Percentiles rank a stretch among this genome's conserved stretches.
Evolutionary conservation across 805 yeast genomes (phyloP).

Genomic region (Candida vartiovaarae): DNA sequence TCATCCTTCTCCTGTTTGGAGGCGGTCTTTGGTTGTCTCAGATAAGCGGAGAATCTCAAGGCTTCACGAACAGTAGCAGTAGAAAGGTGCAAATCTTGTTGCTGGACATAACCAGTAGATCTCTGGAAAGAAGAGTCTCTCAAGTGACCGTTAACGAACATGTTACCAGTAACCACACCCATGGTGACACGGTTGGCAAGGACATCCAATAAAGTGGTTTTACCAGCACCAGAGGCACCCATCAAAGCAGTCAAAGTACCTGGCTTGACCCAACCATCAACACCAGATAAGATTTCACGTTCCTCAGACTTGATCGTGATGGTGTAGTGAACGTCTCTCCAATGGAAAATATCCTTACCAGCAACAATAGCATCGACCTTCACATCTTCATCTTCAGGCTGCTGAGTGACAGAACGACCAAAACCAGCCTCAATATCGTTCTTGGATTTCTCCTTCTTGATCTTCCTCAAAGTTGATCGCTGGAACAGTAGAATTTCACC

Average conservation of each 20-base stretch:
- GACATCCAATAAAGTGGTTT: conserved; percentile 65
- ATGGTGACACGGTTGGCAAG: conserved; percentile 62
- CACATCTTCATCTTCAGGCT: conserved; percentile 12
- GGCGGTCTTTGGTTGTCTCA: conserved; percentile 54
- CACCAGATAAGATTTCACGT: conserved; percentile 53
- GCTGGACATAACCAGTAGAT: conserved; percentile 57
- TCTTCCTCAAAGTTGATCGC: conserved; percentile 37
- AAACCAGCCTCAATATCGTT: conserved; percentile 23
- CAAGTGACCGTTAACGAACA: conserved; percentile 56
- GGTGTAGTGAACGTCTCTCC: conserved; percentile 71
- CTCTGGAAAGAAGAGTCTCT: conserved; percentile 56
- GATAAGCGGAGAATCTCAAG: conserved; percentile 53
- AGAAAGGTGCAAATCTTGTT: conserved; percentile 63
- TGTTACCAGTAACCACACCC: conserved; percentile 66
- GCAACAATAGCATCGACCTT: conserved; percentile 25
- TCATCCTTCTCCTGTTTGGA: conserved; percentile 49
- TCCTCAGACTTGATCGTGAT: conserved; percentile 55
- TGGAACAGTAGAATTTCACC: conserved; percentile 67
- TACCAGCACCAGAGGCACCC: conserved; percentile 82
- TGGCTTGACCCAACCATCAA: conserved; percentile 80
- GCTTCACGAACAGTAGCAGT: conserved; percentile 71
- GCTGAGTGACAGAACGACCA: conserved; percentile 24
- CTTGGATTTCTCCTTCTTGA: conserved; percentile 34
- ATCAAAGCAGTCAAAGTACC: conserved; percentile 74
- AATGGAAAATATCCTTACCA: conserved; percentile 55